Evolutionary conservation across 805 yeast genomes (phyloP).

Genomic region (Candida palmyrensis): DNA sequence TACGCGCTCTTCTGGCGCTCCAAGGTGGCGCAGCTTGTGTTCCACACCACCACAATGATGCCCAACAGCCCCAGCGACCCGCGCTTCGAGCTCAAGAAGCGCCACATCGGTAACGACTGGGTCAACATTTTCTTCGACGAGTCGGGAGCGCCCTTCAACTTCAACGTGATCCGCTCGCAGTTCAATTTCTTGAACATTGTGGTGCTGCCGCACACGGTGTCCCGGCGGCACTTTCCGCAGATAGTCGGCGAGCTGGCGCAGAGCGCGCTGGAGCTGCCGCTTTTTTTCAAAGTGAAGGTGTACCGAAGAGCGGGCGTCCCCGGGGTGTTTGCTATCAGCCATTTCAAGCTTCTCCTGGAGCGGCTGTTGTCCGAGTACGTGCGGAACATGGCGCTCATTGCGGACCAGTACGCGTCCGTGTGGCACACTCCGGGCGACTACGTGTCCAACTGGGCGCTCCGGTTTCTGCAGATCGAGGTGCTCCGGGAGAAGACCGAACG

Average conservation of each 20-base stretch:
- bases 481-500: conserved; percentile 23
- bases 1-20: conserved; percentile 70
- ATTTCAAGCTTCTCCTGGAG: conserved; percentile 63
- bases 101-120: conserved; percentile 83
- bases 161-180: conserved; percentile 68
- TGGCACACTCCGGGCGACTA: conserved; percentile 63
- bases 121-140: conserved; percentile 82
- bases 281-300: conserved; percentile 59
- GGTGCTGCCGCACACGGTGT: conserved; percentile 53
- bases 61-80: conserved; percentile 45
- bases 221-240: conserved; percentile 4
- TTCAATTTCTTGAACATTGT: conserved; percentile 81
- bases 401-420: conserved; percentile 67
- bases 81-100: conserved; percentile 53
- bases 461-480: conserved; percentile 49
- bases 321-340: conserved; percentile 70
- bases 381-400: conserved; percentile 59
- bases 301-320: conserved; percentile 68
- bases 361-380: conserved; percentile 57
- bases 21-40: conserved; percentile 64
- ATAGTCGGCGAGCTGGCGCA: conserved; percentile 4
- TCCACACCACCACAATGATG: conserved; percentile 82
- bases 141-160: conserved; percentile 57
- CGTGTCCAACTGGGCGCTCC: conserved; percentile 61
- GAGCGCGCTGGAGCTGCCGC: conserved; percentile 9